Conservation (phyloP, 331 rosid genomes). For the Acacia pycnantha region DNA sequence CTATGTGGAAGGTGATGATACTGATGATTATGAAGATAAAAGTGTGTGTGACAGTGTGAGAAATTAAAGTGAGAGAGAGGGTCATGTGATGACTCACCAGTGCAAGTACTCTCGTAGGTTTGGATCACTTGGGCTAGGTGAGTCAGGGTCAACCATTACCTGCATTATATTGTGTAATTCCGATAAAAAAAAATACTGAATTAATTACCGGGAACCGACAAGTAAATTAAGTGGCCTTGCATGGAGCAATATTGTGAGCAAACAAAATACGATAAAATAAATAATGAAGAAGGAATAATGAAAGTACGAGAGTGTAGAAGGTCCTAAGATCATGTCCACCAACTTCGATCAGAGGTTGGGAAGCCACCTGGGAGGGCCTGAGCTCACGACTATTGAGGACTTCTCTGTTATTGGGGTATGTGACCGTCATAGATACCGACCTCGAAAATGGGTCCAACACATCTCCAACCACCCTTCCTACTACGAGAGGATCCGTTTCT, state of each 20-base stretch:
- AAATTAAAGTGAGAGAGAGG: neutral
- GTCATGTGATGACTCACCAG: slow-evolving; percentile 16
- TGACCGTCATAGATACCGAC: neutral
- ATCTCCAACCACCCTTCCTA: slow-evolving; percentile 35
- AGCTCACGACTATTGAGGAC: slow-evolving; percentile 27
- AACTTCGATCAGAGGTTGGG: slow-evolving; percentile 34
- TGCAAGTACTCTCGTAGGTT: slow-evolving; percentile 37
- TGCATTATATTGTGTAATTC: neutral
- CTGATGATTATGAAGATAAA: no score
- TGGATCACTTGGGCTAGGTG: slow-evolving; percentile 44
- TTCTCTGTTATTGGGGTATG: neutral
- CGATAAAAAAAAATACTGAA: neutral
- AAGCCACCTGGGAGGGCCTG: slow-evolving; percentile 24
- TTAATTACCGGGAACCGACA: neutral
- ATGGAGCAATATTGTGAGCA: neutral
- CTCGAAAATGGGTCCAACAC: slow-evolving; percentile 30
- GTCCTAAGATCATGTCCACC: slow-evolving; percentile 32
- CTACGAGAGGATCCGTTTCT: slow-evolving; percentile 24
- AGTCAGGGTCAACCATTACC: slow-evolving; percentile 46
- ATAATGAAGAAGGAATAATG: neutral
- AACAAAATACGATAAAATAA: neutral
- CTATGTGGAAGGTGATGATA: neutral
- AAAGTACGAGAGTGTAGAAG: slow-evolving; percentile 31
- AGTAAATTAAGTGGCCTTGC: neutral
- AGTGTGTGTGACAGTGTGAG: neutral